These are phyloP conservation scores for Cyberlindnera nakhonratchasimensis DNA, from an alignment of 805 yeast genomes.

Conservation along the genomic window DNA sequence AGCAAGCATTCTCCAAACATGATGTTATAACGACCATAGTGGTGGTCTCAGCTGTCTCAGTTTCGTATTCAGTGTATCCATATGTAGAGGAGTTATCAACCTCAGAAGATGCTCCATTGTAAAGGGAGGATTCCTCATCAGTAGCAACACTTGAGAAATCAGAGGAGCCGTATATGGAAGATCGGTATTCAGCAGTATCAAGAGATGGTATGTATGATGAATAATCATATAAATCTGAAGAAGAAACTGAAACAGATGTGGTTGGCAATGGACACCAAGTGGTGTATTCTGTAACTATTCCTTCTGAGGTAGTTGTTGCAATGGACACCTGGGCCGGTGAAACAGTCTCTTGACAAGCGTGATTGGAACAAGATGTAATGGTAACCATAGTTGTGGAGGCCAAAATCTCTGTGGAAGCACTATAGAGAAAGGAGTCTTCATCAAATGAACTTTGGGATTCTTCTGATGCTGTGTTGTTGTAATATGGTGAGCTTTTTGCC, in stretches of 20 bases:
- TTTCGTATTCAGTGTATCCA: background rate
- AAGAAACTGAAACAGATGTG: background rate
- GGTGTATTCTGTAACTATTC: conserved; percentile 24
- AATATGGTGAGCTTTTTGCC: background rate
- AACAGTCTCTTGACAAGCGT: conserved; percentile 12
- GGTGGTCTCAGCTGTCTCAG: conserved; percentile 2
- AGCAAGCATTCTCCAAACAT: conserved; percentile 17
- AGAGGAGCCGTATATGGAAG: background rate
- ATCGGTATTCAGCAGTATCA: background rate
- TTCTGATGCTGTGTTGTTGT: background rate
- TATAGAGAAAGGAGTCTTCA: conserved; percentile 11
- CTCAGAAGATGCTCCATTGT: no score
- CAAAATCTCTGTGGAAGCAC: background rate
- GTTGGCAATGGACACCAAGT: conserved; percentile 24
- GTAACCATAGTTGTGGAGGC: conserved; percentile 17
- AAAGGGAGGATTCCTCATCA: no score
- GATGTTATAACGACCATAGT: conserved; percentile 23
- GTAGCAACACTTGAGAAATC: no score
- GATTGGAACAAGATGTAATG: conserved; percentile 16
- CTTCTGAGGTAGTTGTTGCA: conserved; percentile 33
- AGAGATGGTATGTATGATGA: background rate
- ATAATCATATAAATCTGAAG: background rate
- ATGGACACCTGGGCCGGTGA: conserved; percentile 21
- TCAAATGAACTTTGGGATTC: conserved; percentile 1
- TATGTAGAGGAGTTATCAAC: background rate